Evolutionary conservation across 768 basidiomycete genomes (phyloP).

Genomic region (Gyrodon lividus): DNA sequence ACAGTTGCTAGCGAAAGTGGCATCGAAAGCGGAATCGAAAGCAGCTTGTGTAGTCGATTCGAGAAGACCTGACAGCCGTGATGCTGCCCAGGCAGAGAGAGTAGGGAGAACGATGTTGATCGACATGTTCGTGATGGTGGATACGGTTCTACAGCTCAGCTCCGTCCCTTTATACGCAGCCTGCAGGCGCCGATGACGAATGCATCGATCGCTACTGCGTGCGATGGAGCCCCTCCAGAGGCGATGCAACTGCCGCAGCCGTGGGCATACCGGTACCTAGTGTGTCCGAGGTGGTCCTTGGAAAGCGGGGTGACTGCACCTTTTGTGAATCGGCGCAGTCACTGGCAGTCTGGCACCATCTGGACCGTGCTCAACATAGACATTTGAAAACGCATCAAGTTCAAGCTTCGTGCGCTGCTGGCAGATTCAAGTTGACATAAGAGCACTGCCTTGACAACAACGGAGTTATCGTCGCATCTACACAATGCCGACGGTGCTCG

Average conservation of each 20-base stretch:
- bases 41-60: constrained; percentile 35
- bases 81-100: constrained; percentile 43
- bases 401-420: too few relatives aligned
- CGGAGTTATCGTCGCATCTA: too few relatives aligned
- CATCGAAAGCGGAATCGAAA: constrained; percentile 41
- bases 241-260: background rate
- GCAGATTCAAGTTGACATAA: background rate
- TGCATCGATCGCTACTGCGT: background rate
- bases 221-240: background rate
- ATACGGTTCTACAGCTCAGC: background rate
- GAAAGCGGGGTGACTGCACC: too few relatives aligned
- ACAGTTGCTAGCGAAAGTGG: constrained; percentile 37
- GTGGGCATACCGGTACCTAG: too few relatives aligned
- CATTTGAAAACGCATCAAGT: too few relatives aligned
- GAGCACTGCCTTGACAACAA: too few relatives aligned
- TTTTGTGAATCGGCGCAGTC: too few relatives aligned
- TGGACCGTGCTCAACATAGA: too few relatives aligned
- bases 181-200: background rate
- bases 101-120: constrained; percentile 36
- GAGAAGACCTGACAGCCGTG: constrained; percentile 38
- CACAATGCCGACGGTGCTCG: too few relatives aligned
- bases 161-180: constrained; percentile 13
- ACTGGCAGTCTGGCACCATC: too few relatives aligned
- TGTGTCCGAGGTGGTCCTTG: too few relatives aligned
- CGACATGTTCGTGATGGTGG: constrained; percentile 17